A percentile compares a stretch with the other conserved stretches of the same genome.
Conservation (phyloP, 768 basidiomycete genomes). For the Tylopilus vinaceipallidus region DNA sequence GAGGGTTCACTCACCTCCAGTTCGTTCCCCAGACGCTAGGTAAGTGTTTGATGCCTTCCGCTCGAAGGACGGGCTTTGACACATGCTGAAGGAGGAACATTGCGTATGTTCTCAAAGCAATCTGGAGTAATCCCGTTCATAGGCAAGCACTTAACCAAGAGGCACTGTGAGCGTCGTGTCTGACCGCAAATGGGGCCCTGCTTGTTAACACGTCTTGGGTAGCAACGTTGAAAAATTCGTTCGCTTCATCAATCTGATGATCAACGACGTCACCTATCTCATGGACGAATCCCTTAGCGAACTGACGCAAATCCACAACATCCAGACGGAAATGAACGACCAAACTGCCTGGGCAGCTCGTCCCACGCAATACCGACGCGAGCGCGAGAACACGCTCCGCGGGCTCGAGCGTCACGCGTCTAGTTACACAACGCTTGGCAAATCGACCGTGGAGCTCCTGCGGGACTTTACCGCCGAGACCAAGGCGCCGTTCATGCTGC, state of each 20-base stretch:
- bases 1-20: slow-evolving; percentile 7
- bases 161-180: slow-evolving; percentile 53
- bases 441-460: slow-evolving; percentile 86
- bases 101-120: slow-evolving; percentile 78
- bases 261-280: slow-evolving; percentile 98
- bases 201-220: slow-evolving; percentile 9
- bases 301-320: slow-evolving; percentile 81
- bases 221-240: slow-evolving; percentile 93
- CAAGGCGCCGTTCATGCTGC: slow-evolving; percentile 90
- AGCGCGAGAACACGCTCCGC: slow-evolving; percentile 75
- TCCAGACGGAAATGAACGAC: slow-evolving; percentile 85
- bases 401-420: slow-evolving; percentile 82
- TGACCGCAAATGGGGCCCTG: neutral
- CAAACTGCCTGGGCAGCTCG: slow-evolving; percentile 64
- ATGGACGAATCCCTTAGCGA: slow-evolving; percentile 95
- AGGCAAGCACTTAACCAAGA: slow-evolving; percentile 82
- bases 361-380: slow-evolving; percentile 72
- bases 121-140: slow-evolving; percentile 91
- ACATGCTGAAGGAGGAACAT: slow-evolving; percentile 71
- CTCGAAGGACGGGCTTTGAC: slow-evolving; percentile 12
- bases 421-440: slow-evolving; percentile 82
- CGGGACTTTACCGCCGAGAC: slow-evolving; percentile 92
- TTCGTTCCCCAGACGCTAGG: slow-evolving; percentile 48
- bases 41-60: slow-evolving; percentile 25
- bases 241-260: slow-evolving; percentile 94